Evolutionary conservation across 306 rosid genomes (phyloP).

Genomic region (Cucurbita argyrosperma): DNA sequence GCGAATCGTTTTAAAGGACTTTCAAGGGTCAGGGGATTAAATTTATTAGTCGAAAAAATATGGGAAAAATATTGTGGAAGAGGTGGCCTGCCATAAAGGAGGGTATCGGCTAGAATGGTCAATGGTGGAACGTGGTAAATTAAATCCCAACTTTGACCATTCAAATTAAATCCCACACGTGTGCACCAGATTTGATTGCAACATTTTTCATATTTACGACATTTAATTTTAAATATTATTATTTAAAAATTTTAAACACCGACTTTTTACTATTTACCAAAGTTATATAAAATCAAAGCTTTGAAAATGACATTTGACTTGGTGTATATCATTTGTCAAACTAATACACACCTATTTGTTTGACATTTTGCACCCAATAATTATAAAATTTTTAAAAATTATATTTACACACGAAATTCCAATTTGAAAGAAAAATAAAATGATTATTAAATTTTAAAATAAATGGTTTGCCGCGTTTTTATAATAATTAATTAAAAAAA

Average conservation of each 20-base stretch:
- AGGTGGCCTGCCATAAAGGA: too few relatives aligned
- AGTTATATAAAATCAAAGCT: neutral
- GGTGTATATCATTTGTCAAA: neutral
- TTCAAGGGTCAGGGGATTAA: too few relatives aligned
- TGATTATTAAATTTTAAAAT: neutral
- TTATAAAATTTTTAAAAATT: neutral
- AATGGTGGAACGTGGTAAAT: neutral
- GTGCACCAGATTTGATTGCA: neutral
- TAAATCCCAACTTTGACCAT: neutral
- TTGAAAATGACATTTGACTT: constrained; percentile 1
- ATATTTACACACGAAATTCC: neutral
- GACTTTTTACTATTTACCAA: neutral
- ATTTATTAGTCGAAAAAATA: too few relatives aligned
- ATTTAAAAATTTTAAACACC: neutral
- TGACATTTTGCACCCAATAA: neutral
- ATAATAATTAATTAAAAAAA: neutral
- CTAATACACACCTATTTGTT: neutral
- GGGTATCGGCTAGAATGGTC: neutral
- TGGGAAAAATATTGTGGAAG: too few relatives aligned
- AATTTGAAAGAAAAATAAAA: neutral
- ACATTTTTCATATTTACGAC: neutral
- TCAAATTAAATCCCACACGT: neutral
- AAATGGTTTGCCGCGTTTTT: neutral
- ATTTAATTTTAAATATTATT: neutral
- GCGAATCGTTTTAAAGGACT: too few relatives aligned